phyloP scores from a whole-genome alignment of 2,329 filamentous ascomycete genomes.

The Aspergillus ochraceoroseus region DNA sequence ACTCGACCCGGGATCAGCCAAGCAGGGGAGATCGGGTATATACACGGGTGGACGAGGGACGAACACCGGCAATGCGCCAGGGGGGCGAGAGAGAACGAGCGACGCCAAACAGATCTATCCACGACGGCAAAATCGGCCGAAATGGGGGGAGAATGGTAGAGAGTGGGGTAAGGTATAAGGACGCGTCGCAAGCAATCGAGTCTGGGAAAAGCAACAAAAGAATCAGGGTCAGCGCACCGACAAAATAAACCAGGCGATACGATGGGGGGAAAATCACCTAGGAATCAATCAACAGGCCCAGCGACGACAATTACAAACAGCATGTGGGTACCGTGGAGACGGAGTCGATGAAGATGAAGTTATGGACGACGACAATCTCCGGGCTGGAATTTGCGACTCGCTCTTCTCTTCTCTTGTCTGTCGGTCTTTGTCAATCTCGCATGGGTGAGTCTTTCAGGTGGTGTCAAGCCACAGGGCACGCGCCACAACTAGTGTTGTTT shows the following conservation, averaged over 20 bases:
- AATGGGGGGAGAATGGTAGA: background rate
- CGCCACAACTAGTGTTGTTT: conserved; percentile 13
- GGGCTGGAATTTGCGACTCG: background rate
- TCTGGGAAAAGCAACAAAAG: background rate
- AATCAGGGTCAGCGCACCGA: conserved; percentile 5
- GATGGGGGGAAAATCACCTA: background rate
- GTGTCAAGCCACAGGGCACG: conserved; percentile 9
- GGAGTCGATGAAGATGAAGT: background rate
- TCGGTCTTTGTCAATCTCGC: conserved; percentile 1
- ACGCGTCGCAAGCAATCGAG: conserved; percentile 16
- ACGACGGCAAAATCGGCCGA: background rate
- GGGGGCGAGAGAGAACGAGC: conserved; percentile 5
- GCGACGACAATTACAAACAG: background rate
- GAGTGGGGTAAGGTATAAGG: background rate
- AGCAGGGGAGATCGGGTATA: conserved; percentile 21
- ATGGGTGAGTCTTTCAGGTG: conserved; percentile 7
- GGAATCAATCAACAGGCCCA: conserved; percentile 1
- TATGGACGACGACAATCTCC: no score
- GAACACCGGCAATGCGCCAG: conserved; percentile 13
- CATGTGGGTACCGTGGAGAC: background rate
- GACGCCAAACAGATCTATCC: conserved; percentile 3
- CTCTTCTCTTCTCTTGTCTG: background rate
- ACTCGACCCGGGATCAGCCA: conserved; percentile 5
- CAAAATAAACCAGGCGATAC: background rate
- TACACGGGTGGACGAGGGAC: background rate